A percentile compares a stretch with the other conserved stretches of the same genome.
These are phyloP conservation scores for Aspergillus olivimuriae DNA, from an alignment of 495 filamentous ascomycete genomes.

Conservation along the genomic window DNA sequence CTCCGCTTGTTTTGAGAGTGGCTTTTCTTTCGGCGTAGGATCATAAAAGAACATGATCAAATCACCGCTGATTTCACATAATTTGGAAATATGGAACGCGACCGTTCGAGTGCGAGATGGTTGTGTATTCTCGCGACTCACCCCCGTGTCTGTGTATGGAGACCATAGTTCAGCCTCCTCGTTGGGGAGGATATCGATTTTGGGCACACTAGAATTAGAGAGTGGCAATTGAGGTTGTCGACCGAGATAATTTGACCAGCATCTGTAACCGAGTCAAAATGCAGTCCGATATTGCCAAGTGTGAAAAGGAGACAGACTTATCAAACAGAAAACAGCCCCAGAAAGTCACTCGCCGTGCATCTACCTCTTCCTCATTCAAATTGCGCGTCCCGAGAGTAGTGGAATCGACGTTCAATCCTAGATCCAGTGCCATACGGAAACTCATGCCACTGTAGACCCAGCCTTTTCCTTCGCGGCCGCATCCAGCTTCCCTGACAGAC, in stretches of 20 bases:
- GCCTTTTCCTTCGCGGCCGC: conserved; percentile 88
- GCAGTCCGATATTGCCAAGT: conserved; percentile 5
- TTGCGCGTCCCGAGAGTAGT: conserved; percentile 52
- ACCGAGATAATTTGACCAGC: conserved; percentile 97
- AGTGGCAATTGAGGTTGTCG: conserved; percentile 81
- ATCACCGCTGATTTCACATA: conserved; percentile 93
- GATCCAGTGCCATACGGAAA: conserved; percentile 95
- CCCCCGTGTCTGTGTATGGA: conserved; percentile 81
- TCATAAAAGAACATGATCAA: conserved; percentile 88
- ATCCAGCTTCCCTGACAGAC: conserved; percentile 95
- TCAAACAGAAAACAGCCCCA: conserved; percentile 99
- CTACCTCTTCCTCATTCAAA: conserved; percentile 75
- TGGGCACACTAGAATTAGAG: conserved; percentile 72
- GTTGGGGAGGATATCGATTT: conserved; percentile 82
- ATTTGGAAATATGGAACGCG: conserved; percentile 69
- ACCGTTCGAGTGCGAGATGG: conserved; percentile 78
- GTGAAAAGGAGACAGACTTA: conserved; percentile 50
- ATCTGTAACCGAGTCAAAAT: too few species aligned
- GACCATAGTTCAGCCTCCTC: conserved; percentile 85
- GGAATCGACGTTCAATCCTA: conserved; percentile 87
- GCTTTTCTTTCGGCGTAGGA: conserved; percentile 56
- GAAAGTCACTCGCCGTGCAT: conserved; percentile 86
- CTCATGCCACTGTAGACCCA: conserved; percentile 99
- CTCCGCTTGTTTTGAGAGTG: conserved; percentile 64
- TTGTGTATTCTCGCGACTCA: conserved; percentile 61